phyloP scores from a whole-genome alignment of 129 eudicot genomes.

The Smallanthus sonchifolius region DNA sequence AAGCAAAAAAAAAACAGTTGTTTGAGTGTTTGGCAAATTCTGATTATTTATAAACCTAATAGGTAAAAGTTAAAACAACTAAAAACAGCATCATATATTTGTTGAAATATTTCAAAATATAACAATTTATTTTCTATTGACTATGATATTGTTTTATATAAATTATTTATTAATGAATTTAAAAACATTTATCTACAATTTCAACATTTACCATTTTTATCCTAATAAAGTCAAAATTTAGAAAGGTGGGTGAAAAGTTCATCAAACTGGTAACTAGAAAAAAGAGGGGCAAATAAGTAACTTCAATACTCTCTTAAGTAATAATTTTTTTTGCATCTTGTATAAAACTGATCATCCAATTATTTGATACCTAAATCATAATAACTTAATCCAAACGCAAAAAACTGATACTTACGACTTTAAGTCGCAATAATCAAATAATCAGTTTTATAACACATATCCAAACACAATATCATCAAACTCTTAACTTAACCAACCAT shows the following conservation, averaged over 20 bases:
- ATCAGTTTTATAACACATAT: neutral
- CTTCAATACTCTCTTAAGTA: neutral
- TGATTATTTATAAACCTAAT: neutral
- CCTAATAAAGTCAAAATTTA: neutral
- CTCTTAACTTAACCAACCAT: neutral
- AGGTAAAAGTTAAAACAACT: neutral
- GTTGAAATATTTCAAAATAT: neutral
- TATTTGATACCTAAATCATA: too few relatives aligned
- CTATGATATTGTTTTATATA: neutral
- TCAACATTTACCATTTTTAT: neutral
- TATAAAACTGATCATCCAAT: neutral
- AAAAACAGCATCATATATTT: too few relatives aligned
- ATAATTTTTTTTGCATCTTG: neutral
- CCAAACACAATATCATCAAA: neutral
- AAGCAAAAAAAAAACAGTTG: neutral
- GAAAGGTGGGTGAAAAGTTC: neutral
- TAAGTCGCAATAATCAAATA: neutral
- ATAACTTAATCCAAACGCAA: too few relatives aligned
- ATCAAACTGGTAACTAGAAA: neutral
- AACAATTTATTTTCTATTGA: neutral
- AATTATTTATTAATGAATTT: too few relatives aligned
- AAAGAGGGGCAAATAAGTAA: too few relatives aligned
- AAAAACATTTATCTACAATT: too few relatives aligned
- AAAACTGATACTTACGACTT: neutral
- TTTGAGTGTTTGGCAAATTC: neutral